Conservation (phyloP, 768 basidiomycete species). For the Roridomyces roridus region DNA sequence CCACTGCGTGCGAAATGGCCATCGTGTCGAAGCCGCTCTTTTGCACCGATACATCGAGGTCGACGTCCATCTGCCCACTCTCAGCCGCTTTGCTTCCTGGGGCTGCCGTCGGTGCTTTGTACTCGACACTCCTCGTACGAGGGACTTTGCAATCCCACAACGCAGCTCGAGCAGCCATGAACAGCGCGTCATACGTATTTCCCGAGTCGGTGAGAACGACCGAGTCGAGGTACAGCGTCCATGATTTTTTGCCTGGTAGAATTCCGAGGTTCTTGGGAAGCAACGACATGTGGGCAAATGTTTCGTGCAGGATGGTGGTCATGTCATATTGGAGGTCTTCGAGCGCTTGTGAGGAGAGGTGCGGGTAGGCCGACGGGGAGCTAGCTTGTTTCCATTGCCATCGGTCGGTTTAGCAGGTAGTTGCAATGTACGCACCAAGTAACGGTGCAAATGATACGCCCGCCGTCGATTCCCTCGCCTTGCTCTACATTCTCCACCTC, state of each 20-base stretch:
- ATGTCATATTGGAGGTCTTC: conserved; percentile 84
- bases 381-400: conserved; percentile 51
- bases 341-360: conserved; percentile 62
- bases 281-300: conserved; percentile 69
- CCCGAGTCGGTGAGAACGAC: conserved; percentile 77
- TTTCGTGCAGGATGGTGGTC: conserved; percentile 64
- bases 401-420: background rate
- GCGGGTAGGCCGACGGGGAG: conserved; percentile 82
- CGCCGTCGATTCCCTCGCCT: conserved; percentile 58
- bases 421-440: conserved; percentile 79
- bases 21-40: conserved; percentile 68
- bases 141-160: conserved; percentile 86
- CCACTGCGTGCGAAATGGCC: conserved; percentile 57
- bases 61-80: conserved; percentile 61
- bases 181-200: conserved; percentile 77
- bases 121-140: conserved; percentile 72
- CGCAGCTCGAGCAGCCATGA: conserved; percentile 80
- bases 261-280: conserved; percentile 71
- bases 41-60: conserved; percentile 46
- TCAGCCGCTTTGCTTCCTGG: conserved; percentile 27
- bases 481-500: conserved; percentile 70
- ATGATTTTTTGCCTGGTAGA: conserved; percentile 66
- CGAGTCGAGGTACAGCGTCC: conserved; percentile 80
- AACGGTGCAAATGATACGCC: conserved; percentile 70
- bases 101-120: conserved; percentile 49